Evolutionary conservation across 805 yeast species (phyloP).

Genomic region (Myxozyma udenii): DNA sequence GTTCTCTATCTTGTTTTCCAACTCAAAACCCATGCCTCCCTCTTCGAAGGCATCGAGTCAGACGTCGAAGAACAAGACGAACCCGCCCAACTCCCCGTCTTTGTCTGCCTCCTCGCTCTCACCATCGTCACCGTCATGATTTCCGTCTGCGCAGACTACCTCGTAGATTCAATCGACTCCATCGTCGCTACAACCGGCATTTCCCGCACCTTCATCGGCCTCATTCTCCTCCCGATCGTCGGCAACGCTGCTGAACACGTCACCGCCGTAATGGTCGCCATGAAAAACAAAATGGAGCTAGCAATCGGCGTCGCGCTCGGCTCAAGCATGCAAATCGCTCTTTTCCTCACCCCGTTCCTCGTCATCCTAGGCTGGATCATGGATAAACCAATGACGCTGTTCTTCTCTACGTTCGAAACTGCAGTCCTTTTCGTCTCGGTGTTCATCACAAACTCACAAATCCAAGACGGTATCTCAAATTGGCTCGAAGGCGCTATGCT

Average conservation of each 20-base stretch:
- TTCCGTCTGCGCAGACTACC: conserved; percentile 86
- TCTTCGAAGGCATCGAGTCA: conserved; percentile 36
- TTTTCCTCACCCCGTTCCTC: conserved; percentile 93
- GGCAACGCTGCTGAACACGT: conserved; percentile 99
- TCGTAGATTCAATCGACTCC: conserved; percentile 90
- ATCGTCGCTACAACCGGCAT: conserved; percentile 80
- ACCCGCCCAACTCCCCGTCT: conserved; percentile 45
- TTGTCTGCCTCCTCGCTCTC: conserved; percentile 47
- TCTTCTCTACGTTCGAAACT: conserved; percentile 90
- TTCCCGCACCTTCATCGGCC: conserved; percentile 91
- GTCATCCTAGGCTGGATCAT: conserved; percentile 91
- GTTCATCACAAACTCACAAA: conserved; percentile 65
- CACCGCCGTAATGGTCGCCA: conserved; percentile 91
- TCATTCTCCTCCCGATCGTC: conserved; percentile 90
- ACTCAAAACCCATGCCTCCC: conserved; percentile 65
- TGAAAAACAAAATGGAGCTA: conserved; percentile 94
- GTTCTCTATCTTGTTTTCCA: conserved; percentile 80
- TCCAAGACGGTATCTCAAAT: conserved; percentile 90
- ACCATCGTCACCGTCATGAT: conserved; percentile 70
- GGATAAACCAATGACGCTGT: conserved; percentile 87
- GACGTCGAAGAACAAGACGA: conserved; percentile 33
- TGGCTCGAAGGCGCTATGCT: conserved; percentile 97
- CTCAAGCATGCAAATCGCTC: conserved; percentile 88
- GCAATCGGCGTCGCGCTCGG: conserved; percentile 98
- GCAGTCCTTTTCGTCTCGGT: conserved; percentile 87